These are phyloP conservation scores for Schwanniomyces pseudopolymorphus DNA, from an alignment of 805 yeast genomes.

Conservation along the genomic window DNA sequence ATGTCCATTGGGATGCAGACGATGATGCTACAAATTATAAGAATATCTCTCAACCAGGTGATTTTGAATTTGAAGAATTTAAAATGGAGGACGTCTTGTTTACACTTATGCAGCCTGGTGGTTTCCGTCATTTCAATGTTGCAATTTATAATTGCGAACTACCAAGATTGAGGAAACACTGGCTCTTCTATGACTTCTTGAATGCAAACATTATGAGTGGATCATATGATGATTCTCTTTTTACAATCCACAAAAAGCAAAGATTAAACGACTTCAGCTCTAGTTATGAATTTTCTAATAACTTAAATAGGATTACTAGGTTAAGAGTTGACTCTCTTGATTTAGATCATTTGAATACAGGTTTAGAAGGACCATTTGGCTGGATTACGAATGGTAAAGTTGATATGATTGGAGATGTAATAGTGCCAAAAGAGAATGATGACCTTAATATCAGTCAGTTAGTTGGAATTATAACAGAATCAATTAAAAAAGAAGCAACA, in stretches of 20 bases:
- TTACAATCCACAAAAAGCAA: constrained; percentile 84
- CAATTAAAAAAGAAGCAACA: constrained; percentile 49
- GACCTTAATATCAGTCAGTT: constrained; percentile 50
- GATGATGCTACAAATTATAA: constrained; percentile 83
- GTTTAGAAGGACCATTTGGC: constrained; percentile 92
- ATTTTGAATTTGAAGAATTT: constrained; percentile 85
- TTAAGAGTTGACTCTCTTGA: constrained; percentile 81
- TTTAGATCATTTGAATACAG: constrained; percentile 87
- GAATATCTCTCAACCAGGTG: constrained; percentile 77
- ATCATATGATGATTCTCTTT: constrained; percentile 86
- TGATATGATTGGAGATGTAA: constrained; percentile 88
- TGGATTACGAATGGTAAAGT: constrained; percentile 94
- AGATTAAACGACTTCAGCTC: constrained; percentile 47
- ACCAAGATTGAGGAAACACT: constrained; percentile 79
- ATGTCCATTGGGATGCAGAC: constrained; percentile 76
- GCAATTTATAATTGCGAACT: constrained; percentile 86
- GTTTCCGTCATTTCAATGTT: constrained; percentile 79
- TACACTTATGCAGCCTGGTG: constrained; percentile 77
- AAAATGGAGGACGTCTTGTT: constrained; percentile 82
- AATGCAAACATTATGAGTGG: constrained; percentile 87
- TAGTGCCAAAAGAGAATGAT: constrained; percentile 67
- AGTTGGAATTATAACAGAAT: constrained; percentile 46
- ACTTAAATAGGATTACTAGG: constrained; percentile 57
- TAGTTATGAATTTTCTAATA: constrained; percentile 13
- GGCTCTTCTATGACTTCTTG: constrained; percentile 86